Evolutionary conservation across 2,329 filamentous ascomycete species (phyloP).

Genomic region (Malbranchea zuffiana): DNA sequence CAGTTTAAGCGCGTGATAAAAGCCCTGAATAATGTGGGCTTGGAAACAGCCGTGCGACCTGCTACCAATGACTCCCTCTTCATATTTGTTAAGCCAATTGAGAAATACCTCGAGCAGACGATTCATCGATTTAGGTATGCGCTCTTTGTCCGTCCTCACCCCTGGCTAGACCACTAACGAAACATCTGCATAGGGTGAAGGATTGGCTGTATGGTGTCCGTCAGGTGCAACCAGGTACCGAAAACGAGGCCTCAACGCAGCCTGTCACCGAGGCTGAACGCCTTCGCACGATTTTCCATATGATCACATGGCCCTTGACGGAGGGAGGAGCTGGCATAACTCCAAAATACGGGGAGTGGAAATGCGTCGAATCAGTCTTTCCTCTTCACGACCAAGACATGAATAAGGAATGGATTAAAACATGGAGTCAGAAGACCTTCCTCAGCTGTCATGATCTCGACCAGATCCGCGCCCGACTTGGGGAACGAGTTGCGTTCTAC

Average conservation of each 20-base stretch:
- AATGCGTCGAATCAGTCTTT: conserved; percentile 61
- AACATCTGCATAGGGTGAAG: conserved; percentile 50
- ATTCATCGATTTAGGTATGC: conserved; percentile 65
- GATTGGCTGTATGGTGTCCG: conserved; percentile 91
- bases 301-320: conserved; percentile 61
- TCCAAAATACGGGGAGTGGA: conserved; percentile 58
- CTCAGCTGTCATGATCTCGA: conserved; percentile 57
- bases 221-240: conserved; percentile 61
- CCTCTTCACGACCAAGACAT: conserved; percentile 66
- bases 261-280: conserved; percentile 81
- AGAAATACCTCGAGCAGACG: conserved; percentile 64
- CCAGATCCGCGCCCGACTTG: conserved; percentile 64
- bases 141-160: not conserved
- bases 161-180: not conserved
- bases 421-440: conserved; percentile 61
- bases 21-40: conserved; percentile 64
- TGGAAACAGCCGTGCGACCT: conserved; percentile 76
- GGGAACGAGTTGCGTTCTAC: conserved; percentile 80
- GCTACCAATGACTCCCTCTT: conserved; percentile 66
- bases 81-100: conserved; percentile 71
- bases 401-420: conserved; percentile 64
- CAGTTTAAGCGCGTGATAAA: conserved; percentile 69
- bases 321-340: conserved; percentile 73
- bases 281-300: conserved; percentile 73
- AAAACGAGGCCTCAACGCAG: conserved; percentile 60